These are phyloP conservation scores for Tricladium varicosporioides DNA, from an alignment of 2,329 filamentous ascomycete species.

Conservation along the genomic window DNA sequence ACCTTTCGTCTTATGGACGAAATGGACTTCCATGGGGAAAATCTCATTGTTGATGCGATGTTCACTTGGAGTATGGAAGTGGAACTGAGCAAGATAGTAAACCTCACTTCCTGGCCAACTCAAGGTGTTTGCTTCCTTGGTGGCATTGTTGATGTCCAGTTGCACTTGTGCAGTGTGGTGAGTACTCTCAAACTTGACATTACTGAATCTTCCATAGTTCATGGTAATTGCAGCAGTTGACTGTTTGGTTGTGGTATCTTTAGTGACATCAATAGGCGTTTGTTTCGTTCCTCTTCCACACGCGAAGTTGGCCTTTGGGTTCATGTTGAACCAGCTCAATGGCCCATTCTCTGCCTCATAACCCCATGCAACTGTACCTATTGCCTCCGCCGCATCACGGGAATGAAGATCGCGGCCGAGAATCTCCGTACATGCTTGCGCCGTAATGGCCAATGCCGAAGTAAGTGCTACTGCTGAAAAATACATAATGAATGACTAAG, in stretches of 20 bases:
- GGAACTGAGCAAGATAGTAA: slow-evolving; percentile 44
- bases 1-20: slow-evolving; percentile 37
- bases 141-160: not conserved
- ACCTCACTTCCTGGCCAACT: slow-evolving; percentile 1
- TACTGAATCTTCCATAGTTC: not conserved
- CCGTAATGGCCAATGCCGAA: not conserved
- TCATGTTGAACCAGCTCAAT: slow-evolving; percentile 2
- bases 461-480: not conserved
- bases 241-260: not conserved
- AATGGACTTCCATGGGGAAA: slow-evolving; percentile 41
- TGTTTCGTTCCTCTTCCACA: slow-evolving; percentile 4
- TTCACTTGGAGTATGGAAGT: slow-evolving; percentile 60
- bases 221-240: not conserved
- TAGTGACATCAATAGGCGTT: slow-evolving; percentile 2
- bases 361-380: not conserved
- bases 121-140: not conserved
- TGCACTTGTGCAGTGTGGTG: slow-evolving; percentile 4
- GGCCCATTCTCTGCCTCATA: not conserved
- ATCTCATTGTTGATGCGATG: slow-evolving; percentile 47
- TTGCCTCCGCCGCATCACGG: not conserved
- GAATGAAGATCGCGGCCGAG: not conserved
- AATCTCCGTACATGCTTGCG: slow-evolving; percentile 1
- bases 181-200: not conserved
- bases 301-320: slow-evolving; percentile 1
- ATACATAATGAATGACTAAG: not conserved